phyloP scores from a whole-genome alignment of 305 asterid species.

The Solanum hybrid region DNA sequence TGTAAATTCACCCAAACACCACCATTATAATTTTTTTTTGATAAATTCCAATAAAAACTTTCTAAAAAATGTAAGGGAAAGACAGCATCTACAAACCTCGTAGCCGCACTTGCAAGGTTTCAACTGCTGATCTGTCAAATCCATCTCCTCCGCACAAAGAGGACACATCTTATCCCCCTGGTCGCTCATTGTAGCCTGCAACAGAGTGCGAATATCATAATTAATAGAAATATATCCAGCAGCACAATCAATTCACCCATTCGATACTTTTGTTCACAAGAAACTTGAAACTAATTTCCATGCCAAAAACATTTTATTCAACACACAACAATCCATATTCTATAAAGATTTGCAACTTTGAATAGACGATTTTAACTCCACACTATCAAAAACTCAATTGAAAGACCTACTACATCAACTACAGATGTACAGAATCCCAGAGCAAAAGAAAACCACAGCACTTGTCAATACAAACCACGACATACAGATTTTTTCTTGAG shows the following conservation, averaged over 20 bases:
- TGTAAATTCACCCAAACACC: neutral
- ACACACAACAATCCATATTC: neutral
- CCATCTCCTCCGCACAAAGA: slow-evolving; percentile 99
- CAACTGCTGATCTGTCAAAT: slow-evolving; percentile 94
- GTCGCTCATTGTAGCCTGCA: slow-evolving; percentile 45
- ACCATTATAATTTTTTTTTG: neutral
- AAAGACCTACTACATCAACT: neutral
- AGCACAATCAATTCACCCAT: neutral
- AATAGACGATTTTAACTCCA: neutral
- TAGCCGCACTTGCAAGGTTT: slow-evolving; percentile 99
- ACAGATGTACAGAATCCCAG: neutral
- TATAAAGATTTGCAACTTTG: neutral
- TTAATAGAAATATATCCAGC: neutral
- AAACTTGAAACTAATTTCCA: neutral
- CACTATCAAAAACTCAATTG: neutral
- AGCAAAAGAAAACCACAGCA: neutral
- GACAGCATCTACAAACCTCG: slow-evolving; percentile 38
- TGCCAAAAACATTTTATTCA: neutral
- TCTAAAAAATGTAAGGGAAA: neutral
- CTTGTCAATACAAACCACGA: neutral
- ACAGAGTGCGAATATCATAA: neutral
- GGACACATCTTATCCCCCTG: slow-evolving; percentile 95
- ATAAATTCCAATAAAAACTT: neutral
- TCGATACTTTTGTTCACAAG: neutral
- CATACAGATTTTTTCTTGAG: neutral